Base-by-base conservation (phyloP, 129 eudicot species). In the Scalesia atractyloides region DNA sequence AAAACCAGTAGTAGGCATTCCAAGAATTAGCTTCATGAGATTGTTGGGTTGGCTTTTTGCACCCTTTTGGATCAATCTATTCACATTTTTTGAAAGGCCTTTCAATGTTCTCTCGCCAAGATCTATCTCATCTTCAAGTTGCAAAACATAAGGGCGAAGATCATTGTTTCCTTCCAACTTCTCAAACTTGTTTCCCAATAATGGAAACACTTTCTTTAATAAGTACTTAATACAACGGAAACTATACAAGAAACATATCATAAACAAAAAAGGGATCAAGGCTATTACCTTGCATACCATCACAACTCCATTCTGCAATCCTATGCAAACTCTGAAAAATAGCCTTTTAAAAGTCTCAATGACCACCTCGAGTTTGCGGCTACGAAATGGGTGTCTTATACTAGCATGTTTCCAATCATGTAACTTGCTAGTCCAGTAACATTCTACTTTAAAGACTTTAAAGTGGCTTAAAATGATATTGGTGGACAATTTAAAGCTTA, bases 381-480 rank as follows among this genome's bases (percentile, higher is more conserved):
- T 24, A 22, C 43, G 58, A 20, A 66, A 46, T 11, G 70, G 70
- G 36, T 19, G 14, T 1, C 33, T 12, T 22, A 66, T 46, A 24
- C 58, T 66, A 30, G 10, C 43, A 0, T 3, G 66, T 22, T 67
- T 67, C 72, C 72, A 67, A 0, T 44, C 41, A 7, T 2, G 1
- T 15, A 67, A 47, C 58, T 47, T 14, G 2, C 3, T 6, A 48
- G 20, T 67, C 72, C 72, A 67, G 57, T 67, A 67, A 57, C 58
- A 7, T 4, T 67, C 58, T 14, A 26, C 19, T 48, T 46, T 1
- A 47, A 46, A 67, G 20, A 67, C 39, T 3, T 46, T 67, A 22
- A 44, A 10, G 47, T 66, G 57, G 39, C 24, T 47, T 1, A 2
- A 14, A 24, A 67, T 14, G 3, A 1, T 24, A 22, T 47, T 67